Conservation (phyloP, 176 grass and related monocot genomes). For the Oryza glaberrima region DNA sequence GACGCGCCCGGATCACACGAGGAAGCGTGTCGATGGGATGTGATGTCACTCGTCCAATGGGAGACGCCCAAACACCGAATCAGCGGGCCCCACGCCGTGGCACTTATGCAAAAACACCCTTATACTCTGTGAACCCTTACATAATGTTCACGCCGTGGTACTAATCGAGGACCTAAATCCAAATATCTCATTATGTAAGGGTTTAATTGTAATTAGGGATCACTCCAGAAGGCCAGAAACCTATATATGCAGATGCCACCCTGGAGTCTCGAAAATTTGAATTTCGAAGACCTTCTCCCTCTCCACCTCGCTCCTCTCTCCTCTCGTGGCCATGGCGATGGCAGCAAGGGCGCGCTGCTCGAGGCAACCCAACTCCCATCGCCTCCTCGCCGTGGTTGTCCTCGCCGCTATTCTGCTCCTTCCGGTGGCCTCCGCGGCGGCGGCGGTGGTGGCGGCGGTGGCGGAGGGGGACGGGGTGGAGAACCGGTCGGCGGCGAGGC, state of each 20-base stretch:
- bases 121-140: too few relatives aligned
- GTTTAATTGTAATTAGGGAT: neutral
- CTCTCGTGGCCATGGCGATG: constrained; percentile 44
- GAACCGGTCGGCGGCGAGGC: constrained; percentile 46
- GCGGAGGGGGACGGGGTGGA: constrained; percentile 31
- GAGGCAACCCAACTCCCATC: neutral
- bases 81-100: neutral
- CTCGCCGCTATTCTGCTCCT: constrained; percentile 8
- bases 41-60: constrained; percentile 51
- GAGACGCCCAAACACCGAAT: constrained; percentile 44
- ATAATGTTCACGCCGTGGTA: neutral
- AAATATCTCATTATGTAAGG: neutral
- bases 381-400: neutral
- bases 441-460: constrained; percentile 21
- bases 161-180: rapidly evolving
- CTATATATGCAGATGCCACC: constrained; percentile 37
- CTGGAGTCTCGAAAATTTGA: constrained; percentile 20
- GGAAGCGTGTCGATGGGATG: neutral
- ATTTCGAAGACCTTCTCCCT: neutral
- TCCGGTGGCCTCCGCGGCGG: constrained; percentile 14
- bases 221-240: neutral
- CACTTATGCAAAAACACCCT: neutral
- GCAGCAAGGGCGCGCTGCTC: neutral
- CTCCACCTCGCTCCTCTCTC: constrained; percentile 8
- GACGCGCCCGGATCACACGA: neutral